Percentiles rank a stretch among this genome's conserved stretches.
Evolutionary conservation across 768 basidiomycete genomes (phyloP).

Genomic region (Psilocybe cyanescens): DNA sequence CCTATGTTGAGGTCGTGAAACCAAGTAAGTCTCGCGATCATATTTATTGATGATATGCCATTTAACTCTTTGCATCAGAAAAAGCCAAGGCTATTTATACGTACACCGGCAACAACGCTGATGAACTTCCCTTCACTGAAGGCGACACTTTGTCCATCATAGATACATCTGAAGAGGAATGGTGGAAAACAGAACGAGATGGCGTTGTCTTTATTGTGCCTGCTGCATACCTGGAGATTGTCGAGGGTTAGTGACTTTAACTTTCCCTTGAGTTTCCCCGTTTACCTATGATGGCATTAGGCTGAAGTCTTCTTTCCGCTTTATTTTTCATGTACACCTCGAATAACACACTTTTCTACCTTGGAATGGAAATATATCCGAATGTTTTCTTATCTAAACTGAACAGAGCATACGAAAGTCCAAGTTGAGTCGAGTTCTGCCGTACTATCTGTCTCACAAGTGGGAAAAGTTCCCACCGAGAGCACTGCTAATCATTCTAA

Average conservation of each 20-base stretch:
- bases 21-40: slow-evolving; percentile 51
- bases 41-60: slow-evolving; percentile 2
- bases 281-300: slow-evolving; percentile 50
- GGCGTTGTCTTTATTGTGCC: slow-evolving; percentile 91
- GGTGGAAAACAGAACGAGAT: slow-evolving; percentile 95
- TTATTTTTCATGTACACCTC: slow-evolving; percentile 51
- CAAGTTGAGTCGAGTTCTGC: neutral
- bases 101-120: slow-evolving; percentile 69
- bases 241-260: slow-evolving; percentile 82
- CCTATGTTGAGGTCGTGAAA: slow-evolving; percentile 78
- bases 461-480: slow-evolving; percentile 5
- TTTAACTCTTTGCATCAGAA: slow-evolving; percentile 35
- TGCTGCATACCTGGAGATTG: slow-evolving; percentile 85
- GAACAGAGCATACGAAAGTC: slow-evolving; percentile 14
- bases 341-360: slow-evolving; percentile 36
- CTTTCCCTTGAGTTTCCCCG: slow-evolving; percentile 5
- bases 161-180: slow-evolving; percentile 82
- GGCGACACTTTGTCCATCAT: slow-evolving; percentile 80
- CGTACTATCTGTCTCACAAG: slow-evolving; percentile 1
- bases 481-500: neutral
- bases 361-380: slow-evolving; percentile 28
- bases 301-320: slow-evolving; percentile 77
- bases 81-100: slow-evolving; percentile 82
- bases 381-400: slow-evolving; percentile 14
- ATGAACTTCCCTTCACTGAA: slow-evolving; percentile 87